These are phyloP conservation scores for Aspergillus diversus DNA, from an alignment of 495 filamentous ascomycete species.

Conservation along the genomic window DNA sequence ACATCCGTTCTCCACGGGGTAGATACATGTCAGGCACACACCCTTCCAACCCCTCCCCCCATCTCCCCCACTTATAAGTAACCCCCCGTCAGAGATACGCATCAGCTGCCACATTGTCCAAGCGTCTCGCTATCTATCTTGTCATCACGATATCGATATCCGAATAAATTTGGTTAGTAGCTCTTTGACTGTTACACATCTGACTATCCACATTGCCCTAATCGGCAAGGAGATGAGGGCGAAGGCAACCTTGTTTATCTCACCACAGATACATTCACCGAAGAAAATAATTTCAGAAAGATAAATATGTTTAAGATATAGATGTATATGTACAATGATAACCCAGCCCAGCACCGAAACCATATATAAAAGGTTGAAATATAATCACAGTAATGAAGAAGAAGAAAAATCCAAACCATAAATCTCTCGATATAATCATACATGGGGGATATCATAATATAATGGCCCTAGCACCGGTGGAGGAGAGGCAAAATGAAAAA, in stretches of 20 bases:
- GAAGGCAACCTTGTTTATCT: too few relatives aligned
- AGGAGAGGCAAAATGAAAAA: slow-evolving; percentile 1
- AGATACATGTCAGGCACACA: background rate
- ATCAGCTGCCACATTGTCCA: too few relatives aligned
- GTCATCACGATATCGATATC: too few relatives aligned
- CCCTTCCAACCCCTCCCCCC: too few relatives aligned
- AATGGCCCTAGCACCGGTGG: slow-evolving; percentile 6
- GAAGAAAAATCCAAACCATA: background rate
- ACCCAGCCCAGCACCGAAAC: background rate
- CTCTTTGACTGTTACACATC: too few relatives aligned
- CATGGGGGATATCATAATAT: slow-evolving; percentile 5
- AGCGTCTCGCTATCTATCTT: too few relatives aligned
- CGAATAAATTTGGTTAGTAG: too few relatives aligned
- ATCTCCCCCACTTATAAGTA: too few relatives aligned
- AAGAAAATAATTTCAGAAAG: background rate
- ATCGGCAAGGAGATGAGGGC: too few relatives aligned
- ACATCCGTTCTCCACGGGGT: background rate
- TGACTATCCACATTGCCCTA: too few relatives aligned
- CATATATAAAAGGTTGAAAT: background rate
- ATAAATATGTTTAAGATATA: background rate
- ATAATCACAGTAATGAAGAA: background rate
- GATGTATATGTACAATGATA: background rate
- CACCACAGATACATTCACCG: background rate
- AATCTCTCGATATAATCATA: slow-evolving; percentile 7
- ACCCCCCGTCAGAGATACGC: too few relatives aligned